These are phyloP conservation scores for Rhynchosporium secalis DNA, from an alignment of 2,329 filamentous ascomycete species.

Conservation along the genomic window DNA sequence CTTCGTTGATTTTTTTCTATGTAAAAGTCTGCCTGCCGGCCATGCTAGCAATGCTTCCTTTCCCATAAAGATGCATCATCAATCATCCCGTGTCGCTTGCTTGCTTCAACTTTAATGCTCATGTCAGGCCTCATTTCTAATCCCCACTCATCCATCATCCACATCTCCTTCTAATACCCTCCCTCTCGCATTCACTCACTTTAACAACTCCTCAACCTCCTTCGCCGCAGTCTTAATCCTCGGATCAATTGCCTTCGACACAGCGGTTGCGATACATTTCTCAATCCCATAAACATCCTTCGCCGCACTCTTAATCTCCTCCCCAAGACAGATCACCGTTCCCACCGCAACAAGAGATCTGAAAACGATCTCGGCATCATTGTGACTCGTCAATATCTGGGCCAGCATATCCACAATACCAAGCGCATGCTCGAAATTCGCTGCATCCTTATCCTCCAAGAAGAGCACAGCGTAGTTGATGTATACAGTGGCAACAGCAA, in stretches of 20 bases:
- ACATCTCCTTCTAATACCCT: neutral
- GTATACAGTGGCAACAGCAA: constrained; percentile 78
- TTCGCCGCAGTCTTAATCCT: constrained; percentile 58
- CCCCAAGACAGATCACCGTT: constrained; percentile 64
- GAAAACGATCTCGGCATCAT: constrained; percentile 81
- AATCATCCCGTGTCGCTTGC: neutral
- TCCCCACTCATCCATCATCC: neutral
- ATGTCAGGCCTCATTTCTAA: neutral
- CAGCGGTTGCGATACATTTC: constrained; percentile 48
- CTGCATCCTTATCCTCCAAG: constrained; percentile 40
- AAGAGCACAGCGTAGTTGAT: constrained; percentile 84
- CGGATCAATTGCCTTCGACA: constrained; percentile 57
- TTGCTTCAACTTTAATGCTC: no score
- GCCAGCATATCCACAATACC: constrained; percentile 59
- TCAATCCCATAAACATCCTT: constrained; percentile 57
- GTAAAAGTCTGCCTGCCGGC: no score
- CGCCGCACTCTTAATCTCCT: constrained; percentile 56
- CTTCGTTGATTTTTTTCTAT: no score
- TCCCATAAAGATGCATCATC: no score
- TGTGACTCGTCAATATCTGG: constrained; percentile 63
- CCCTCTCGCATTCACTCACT: constrained; percentile 3
- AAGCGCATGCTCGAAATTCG: constrained; percentile 45
- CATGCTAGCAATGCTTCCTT: no score
- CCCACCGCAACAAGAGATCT: constrained; percentile 80
- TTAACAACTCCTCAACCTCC: constrained; percentile 49